Evolutionary conservation across 2,329 filamentous ascomycete genomes (phyloP).

Genomic region (Penicillium frequentans): DNA sequence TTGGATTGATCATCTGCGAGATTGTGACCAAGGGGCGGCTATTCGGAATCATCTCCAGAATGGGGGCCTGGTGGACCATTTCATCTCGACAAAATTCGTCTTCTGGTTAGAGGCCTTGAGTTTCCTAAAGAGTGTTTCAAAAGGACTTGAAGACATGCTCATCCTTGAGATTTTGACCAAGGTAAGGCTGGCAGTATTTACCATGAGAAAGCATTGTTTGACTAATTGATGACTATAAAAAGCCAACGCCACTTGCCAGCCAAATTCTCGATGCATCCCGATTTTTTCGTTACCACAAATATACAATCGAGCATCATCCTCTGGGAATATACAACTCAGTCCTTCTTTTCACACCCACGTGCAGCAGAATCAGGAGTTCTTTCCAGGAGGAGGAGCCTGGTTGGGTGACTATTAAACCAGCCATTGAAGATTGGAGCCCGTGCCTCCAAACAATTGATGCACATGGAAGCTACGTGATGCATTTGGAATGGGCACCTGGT

Average conservation of each 20-base stretch:
- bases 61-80: constrained; percentile 11
- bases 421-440: neutral
- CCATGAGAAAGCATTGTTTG: too few species aligned
- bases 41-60: constrained; percentile 10
- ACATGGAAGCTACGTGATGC: neutral
- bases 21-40: neutral
- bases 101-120: constrained; percentile 33
- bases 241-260: neutral
- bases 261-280: neutral
- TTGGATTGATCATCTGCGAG: constrained; percentile 36
- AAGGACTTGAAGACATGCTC: constrained; percentile 15
- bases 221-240: too few species aligned
- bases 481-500: constrained; percentile 3
- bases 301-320: neutral
- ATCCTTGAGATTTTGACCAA: constrained; percentile 17
- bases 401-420: neutral
- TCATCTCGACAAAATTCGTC: constrained; percentile 23
- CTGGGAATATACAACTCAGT: neutral
- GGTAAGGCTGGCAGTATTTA: neutral
- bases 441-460: neutral
- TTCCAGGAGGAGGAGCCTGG: neutral
- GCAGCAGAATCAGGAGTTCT: neutral
- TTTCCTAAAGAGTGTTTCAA: constrained; percentile 16
- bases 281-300: neutral
- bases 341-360: neutral